Percentiles rank a stretch among this genome's conserved stretches.
These are phyloP conservation scores for Solanum pimpinellifolium DNA, from an alignment of 257 asterid genomes.

Conservation along the genomic window DNA sequence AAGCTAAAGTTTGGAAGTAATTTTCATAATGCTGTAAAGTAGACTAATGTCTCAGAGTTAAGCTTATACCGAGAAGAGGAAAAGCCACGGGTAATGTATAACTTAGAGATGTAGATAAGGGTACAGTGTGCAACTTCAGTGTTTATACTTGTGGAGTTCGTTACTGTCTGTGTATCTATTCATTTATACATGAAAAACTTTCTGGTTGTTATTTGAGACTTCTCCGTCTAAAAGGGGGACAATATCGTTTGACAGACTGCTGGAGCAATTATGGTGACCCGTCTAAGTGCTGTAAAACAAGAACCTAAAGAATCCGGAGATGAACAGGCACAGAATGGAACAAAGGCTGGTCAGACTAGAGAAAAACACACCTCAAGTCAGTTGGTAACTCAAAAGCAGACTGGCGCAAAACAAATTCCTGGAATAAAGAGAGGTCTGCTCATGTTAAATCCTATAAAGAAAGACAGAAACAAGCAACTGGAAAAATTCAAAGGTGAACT, in stretches of 20 bases:
- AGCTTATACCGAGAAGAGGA: not conserved
- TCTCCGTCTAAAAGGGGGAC: not conserved
- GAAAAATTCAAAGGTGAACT: slow-evolving; percentile 3
- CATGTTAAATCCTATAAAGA: slow-evolving; percentile 2
- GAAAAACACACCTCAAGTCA: slow-evolving; percentile 6
- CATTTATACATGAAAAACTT: not conserved
- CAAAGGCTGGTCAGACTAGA: not conserved
- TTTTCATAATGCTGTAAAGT: not conserved
- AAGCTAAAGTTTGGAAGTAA: not conserved
- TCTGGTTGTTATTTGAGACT: not conserved
- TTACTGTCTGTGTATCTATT: not conserved
- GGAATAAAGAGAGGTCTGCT: slow-evolving; percentile 6
- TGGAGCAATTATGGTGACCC: slow-evolving; percentile 7
- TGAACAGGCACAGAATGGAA: slow-evolving; percentile 4
- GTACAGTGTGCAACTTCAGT: not conserved
- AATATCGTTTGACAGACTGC: slow-evolving; percentile 14
- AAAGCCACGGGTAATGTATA: not conserved
- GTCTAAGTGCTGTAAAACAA: not conserved
- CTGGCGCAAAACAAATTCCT: not conserved
- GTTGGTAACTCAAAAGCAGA: slow-evolving; percentile 4
- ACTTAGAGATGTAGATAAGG: not conserved
- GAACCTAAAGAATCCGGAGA: slow-evolving; percentile 4
- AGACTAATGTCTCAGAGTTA: not conserved
- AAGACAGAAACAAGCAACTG: slow-evolving; percentile 1
- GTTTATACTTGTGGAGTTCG: not conserved